phyloP scores from a whole-genome alignment of 1,284 basidiomycete genomes.

The Earliella scabrosa region DNA sequence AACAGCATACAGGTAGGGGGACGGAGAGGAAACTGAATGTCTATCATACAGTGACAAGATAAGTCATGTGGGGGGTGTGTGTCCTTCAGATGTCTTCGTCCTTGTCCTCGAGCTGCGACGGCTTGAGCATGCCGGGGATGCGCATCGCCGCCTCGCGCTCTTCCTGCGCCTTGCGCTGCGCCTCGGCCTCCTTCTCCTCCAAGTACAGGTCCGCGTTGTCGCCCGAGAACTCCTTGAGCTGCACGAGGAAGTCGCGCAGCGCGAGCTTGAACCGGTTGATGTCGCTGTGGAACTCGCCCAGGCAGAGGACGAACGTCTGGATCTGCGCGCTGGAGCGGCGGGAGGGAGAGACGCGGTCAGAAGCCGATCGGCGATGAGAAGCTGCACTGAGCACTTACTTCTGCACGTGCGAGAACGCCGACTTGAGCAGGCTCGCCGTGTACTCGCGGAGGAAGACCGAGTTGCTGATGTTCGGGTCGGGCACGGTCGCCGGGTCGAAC shows the following conservation, averaged over 20 bases:
- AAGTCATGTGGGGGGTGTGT: slow-evolving; percentile 22
- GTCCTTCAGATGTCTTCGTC: slow-evolving; percentile 76
- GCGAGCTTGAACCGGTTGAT: slow-evolving; percentile 93
- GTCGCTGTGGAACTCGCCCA: slow-evolving; percentile 89
- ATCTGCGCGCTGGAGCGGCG: slow-evolving; percentile 63
- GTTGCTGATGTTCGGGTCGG: slow-evolving; percentile 83
- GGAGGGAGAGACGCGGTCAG: slow-evolving; percentile 1
- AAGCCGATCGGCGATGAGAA: too few relatives aligned
- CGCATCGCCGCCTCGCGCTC: slow-evolving; percentile 91
- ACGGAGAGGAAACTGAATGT: slow-evolving; percentile 4
- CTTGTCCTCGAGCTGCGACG: slow-evolving; percentile 90
- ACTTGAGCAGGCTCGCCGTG: slow-evolving; percentile 84
- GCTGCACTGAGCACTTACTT: slow-evolving; percentile 58
- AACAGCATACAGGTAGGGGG: slow-evolving; percentile 7
- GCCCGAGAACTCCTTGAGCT: slow-evolving; percentile 91
- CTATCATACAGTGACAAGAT: slow-evolving; percentile 29
- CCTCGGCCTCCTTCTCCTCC: slow-evolving; percentile 95
- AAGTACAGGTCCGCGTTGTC: slow-evolving; percentile 88
- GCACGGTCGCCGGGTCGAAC: slow-evolving; percentile 79
- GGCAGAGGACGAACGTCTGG: slow-evolving; percentile 77
- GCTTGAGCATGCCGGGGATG: slow-evolving; percentile 99
- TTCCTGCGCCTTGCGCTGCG: slow-evolving; percentile 66
- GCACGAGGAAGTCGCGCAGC: slow-evolving; percentile 91
- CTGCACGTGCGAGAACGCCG: slow-evolving; percentile 91
- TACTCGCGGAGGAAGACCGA: slow-evolving; percentile 87